phyloP scores from a whole-genome alignment of 2,329 filamentous ascomycete genomes.

The Sordariomycetes sp. region DNA sequence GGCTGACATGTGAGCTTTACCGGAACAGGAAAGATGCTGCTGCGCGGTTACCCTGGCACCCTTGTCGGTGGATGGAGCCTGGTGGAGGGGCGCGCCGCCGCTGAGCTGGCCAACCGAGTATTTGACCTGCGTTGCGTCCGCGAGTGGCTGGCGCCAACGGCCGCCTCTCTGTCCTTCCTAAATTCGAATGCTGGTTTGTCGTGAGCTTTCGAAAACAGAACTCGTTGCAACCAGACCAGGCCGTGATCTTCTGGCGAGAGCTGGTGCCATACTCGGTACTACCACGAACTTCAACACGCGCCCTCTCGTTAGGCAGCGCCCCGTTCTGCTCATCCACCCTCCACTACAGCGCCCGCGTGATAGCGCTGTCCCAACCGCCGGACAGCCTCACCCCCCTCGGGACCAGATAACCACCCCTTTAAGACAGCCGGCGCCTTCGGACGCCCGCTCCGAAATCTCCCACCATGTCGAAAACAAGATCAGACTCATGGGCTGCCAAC shows the following conservation, averaged over 20 bases:
- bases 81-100: background rate
- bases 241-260: background rate
- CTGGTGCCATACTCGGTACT: background rate
- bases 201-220: background rate
- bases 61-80: background rate
- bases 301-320: background rate
- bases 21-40: background rate
- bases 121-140: background rate
- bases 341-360: background rate
- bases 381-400: background rate
- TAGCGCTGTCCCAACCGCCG: background rate
- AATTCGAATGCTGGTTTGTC: background rate
- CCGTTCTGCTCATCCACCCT: background rate
- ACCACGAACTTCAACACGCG: background rate
- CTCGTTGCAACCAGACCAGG: background rate
- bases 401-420: background rate
- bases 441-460: background rate
- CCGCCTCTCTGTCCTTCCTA: background rate
- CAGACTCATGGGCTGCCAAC: constrained; percentile 3
- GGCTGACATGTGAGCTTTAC: background rate
- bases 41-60: background rate
- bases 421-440: background rate
- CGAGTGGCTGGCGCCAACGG: background rate
- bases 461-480: constrained; percentile 1
- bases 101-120: background rate